Evolutionary conservation across 805 yeast genomes (phyloP).

Genomic region (Komagataella mondaviorum): DNA sequence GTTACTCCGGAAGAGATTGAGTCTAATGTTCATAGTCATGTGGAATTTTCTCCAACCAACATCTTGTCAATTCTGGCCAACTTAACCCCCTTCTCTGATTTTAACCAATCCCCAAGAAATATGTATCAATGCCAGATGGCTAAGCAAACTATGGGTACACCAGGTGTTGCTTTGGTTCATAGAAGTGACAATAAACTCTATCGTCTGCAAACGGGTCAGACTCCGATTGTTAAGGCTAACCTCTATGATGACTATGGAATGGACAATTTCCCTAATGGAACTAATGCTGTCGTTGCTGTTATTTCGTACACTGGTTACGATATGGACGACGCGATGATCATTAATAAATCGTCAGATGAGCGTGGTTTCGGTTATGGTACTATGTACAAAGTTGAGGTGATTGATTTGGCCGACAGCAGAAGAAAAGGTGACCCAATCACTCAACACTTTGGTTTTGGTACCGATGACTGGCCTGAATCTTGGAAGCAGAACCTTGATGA

Average conservation of each 20-base stretch:
- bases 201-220: constrained; percentile 88
- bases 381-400: constrained; percentile 86
- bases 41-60: constrained; percentile 90
- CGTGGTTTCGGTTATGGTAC: constrained; percentile 98
- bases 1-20: constrained; percentile 88
- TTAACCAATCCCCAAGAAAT: constrained; percentile 98
- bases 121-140: constrained; percentile 99
- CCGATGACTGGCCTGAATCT: constrained; percentile 80
- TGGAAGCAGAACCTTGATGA: constrained; percentile 84
- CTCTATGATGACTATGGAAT: constrained; percentile 92
- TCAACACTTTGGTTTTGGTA: constrained; percentile 90
- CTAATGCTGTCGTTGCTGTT: constrained; percentile 96
- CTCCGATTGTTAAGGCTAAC: constrained; percentile 91
- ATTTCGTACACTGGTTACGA: constrained; percentile 98
- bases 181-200: constrained; percentile 92
- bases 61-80: constrained; percentile 90
- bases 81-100: constrained; percentile 95
- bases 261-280: constrained; percentile 98
- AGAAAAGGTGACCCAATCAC: constrained; percentile 90
- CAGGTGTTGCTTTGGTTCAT: constrained; percentile 88
- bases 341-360: constrained; percentile 94
- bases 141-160: constrained; percentile 99
- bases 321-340: constrained; percentile 99
- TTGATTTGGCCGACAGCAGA: constrained; percentile 66
- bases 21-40: constrained; percentile 74